These are phyloP conservation scores for Euryodendron excelsum DNA, from an alignment of 148 eudicot genomes.

Conservation along the genomic window DNA sequence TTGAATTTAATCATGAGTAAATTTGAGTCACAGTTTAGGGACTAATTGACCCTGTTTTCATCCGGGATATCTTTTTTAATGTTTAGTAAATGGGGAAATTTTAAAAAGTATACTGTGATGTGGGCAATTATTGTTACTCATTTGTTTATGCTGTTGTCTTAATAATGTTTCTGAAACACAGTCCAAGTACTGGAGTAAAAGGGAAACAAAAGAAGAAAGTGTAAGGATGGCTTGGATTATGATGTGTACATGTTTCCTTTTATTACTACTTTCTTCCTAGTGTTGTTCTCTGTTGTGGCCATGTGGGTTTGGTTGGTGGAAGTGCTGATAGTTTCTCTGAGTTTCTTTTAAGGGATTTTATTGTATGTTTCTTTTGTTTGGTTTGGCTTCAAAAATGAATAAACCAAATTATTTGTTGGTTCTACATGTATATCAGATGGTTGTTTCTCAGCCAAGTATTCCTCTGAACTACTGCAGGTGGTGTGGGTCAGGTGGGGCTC, in stretches of 20 bases:
- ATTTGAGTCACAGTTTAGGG: not conserved
- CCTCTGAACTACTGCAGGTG: constrained; percentile 24
- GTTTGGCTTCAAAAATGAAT: constrained; percentile 22
- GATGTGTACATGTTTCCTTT: constrained; percentile 18
- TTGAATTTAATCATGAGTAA: not conserved
- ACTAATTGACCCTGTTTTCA: not conserved
- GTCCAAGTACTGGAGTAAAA: constrained; percentile 32
- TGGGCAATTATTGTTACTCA: not conserved
- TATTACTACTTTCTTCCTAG: constrained; percentile 31
- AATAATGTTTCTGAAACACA: constrained; percentile 9
- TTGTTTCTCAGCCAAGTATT: constrained; percentile 24
- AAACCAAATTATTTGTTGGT: constrained; percentile 23
- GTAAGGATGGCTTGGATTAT: constrained; percentile 26
- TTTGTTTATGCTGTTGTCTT: constrained; percentile 1
- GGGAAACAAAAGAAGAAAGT: constrained; percentile 33
- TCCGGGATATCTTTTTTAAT: not conserved
- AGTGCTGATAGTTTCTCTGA: constrained; percentile 71
- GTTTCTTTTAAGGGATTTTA: constrained; percentile 72
- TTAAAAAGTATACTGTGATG: not conserved
- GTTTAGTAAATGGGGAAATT: not conserved
- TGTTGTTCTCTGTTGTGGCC: constrained; percentile 27
- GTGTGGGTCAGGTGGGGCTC: constrained; percentile 46
- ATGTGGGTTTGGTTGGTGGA: constrained; percentile 65
- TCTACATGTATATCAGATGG: constrained; percentile 20
- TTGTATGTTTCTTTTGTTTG: constrained; percentile 32